These are phyloP conservation scores for Hyaloscypha hepaticicola DNA, from an alignment of 495 filamentous ascomycete genomes.

Conservation along the genomic window DNA sequence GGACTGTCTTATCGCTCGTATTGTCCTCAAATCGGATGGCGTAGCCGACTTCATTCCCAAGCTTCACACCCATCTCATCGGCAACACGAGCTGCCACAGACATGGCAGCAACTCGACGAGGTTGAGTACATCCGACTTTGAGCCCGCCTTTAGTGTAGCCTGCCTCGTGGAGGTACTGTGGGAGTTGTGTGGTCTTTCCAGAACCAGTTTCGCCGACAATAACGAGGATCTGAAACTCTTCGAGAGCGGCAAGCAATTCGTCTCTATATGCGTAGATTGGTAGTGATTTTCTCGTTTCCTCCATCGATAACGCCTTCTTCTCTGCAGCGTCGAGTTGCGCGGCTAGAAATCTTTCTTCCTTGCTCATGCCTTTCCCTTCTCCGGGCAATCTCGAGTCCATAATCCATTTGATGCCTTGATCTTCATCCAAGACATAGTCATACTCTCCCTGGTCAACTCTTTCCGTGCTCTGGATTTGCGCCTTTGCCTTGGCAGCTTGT, in stretches of 20 bases:
- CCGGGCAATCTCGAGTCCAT: slow-evolving; percentile 70
- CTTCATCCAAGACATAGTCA: slow-evolving; percentile 91
- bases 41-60: slow-evolving; percentile 94
- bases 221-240: slow-evolving; percentile 75
- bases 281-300: slow-evolving; percentile 86
- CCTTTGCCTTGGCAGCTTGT: slow-evolving; percentile 84
- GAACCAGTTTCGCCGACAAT: slow-evolving; percentile 88
- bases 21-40: slow-evolving; percentile 94
- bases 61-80: slow-evolving; percentile 87
- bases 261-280: slow-evolving; percentile 85
- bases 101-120: slow-evolving; percentile 95
- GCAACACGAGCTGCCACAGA: slow-evolving; percentile 92
- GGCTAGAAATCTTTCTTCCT: slow-evolving; percentile 75
- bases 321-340: slow-evolving; percentile 84
- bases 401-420: slow-evolving; percentile 83
- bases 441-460: slow-evolving; percentile 85
- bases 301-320: slow-evolving; percentile 78
- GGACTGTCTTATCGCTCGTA: slow-evolving; percentile 86
- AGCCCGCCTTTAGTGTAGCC: slow-evolving; percentile 79
- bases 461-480: slow-evolving; percentile 74
- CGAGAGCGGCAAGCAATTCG: slow-evolving; percentile 68
- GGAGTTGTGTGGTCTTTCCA: slow-evolving; percentile 87
- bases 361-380: slow-evolving; percentile 63
- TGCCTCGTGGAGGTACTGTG: slow-evolving; percentile 86
- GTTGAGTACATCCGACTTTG: slow-evolving; percentile 79